phyloP scores from a whole-genome alignment of 768 basidiomycete genomes.

The Trametes meyenii region DNA sequence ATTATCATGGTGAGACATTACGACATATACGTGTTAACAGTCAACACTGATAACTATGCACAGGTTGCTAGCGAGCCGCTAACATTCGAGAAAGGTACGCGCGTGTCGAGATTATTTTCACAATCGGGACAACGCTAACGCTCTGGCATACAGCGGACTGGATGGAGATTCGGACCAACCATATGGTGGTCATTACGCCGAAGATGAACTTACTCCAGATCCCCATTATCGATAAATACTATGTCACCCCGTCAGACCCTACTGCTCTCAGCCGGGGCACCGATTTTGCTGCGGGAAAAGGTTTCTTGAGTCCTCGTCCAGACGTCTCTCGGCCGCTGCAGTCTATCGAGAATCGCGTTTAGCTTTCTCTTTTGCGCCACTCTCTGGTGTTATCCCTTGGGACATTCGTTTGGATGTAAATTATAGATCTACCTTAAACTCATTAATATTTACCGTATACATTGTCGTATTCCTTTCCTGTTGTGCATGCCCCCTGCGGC shows the following conservation, averaged over 20 bases:
- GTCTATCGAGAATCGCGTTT: constrained; percentile 7
- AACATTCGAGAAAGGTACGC: constrained; percentile 89
- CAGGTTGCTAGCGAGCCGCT: constrained; percentile 91
- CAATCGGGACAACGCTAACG: not conserved
- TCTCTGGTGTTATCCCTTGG: not conserved
- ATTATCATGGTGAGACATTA: constrained; percentile 76
- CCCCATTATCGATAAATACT: constrained; percentile 92
- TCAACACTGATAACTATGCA: constrained; percentile 10
- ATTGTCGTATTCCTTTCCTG: not conserved
- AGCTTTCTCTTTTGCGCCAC: not conserved
- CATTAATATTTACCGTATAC: not conserved
- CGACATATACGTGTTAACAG: constrained; percentile 18
- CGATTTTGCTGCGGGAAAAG: constrained; percentile 87
- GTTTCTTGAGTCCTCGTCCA: constrained; percentile 69
- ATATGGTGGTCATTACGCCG: constrained; percentile 92
- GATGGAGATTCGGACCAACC: constrained; percentile 98
- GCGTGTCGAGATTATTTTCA: not conserved
- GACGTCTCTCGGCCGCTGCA: constrained; percentile 25
- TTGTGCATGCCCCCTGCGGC: not conserved
- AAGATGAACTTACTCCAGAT: constrained; percentile 96
- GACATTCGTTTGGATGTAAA: constrained; percentile 13
- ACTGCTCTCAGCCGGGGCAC: constrained; percentile 66
- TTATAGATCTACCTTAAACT: constrained; percentile 2
- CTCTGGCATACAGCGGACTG: constrained; percentile 72
- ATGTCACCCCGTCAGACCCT: constrained; percentile 85